These are phyloP conservation scores for Brettanomyces custersianus DNA, from an alignment of 805 yeast genomes.

Conservation along the genomic window DNA sequence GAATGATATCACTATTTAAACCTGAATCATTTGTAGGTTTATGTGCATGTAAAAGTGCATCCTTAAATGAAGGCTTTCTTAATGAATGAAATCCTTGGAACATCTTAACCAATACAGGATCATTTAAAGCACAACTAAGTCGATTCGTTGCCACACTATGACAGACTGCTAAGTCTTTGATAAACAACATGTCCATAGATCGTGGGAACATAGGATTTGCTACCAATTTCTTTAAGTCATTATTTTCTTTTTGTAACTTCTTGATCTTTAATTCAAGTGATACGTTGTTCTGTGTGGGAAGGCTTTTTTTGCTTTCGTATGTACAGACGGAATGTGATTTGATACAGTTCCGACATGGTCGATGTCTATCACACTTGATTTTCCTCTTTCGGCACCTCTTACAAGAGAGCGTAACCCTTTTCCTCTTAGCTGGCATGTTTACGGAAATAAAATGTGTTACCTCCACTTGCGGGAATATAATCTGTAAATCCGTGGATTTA, in stretches of 20 bases:
- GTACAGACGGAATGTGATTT: constrained; percentile 6
- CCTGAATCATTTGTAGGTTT: background rate
- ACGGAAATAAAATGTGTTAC: background rate
- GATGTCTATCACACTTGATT: constrained; percentile 30
- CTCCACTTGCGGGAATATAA: background rate
- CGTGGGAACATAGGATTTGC: constrained; percentile 19
- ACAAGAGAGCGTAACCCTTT: constrained; percentile 38
- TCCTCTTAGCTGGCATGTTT: constrained; percentile 16
- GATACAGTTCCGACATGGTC: constrained; percentile 30
- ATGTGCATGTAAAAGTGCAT: background rate
- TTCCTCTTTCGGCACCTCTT: constrained; percentile 30
- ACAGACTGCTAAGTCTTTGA: constrained; percentile 14
- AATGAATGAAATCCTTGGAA: constrained; percentile 4
- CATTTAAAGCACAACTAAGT: constrained; percentile 45
- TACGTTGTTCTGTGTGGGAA: background rate
- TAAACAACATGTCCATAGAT: constrained; percentile 13
- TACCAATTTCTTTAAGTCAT: constrained; percentile 3
- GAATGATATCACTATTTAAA: background rate
- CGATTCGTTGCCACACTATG: constrained; percentile 45
- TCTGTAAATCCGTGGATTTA: background rate
- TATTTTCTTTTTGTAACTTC: background rate
- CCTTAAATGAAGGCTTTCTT: background rate
- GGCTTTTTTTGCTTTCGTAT: background rate
- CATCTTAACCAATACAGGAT: constrained; percentile 5
- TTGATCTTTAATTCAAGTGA: background rate